Evolutionary conservation across 805 yeast genomes (phyloP), one percentile per base, ranked within the genome.

Genomic region (Priceomyces melissophilus): DNA sequence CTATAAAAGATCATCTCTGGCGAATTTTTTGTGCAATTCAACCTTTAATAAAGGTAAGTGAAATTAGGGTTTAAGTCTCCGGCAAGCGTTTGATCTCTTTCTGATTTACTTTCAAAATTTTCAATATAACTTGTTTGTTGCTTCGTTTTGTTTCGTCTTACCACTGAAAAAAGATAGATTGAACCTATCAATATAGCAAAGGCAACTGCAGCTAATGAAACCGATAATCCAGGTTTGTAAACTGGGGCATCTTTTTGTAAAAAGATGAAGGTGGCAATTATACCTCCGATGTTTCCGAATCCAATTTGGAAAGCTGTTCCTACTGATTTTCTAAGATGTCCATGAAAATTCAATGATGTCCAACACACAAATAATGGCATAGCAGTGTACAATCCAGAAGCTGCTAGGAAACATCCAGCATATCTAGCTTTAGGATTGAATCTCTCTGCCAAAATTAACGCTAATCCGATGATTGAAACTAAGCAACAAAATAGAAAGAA

Each of bases 321-420:
- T 10, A 76, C 77, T 37, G 77, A 69, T 44, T 80, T 78, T 50
- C 87, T 67, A 14, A 73, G 57, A 55, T 82, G 87, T 9, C 87
- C 85, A 7, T 78, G 73, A 43, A 77, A 74, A 53, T 82, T 82
- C 55, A 81, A 64, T 9, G 80, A 70, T 14, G 75, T 60, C 87
- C 87, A 82, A 61, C 87, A 81, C 10, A 82, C 77, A 12, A 81
- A 57, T n/a, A 81, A 49, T 9, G 88, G 88, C 87, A 82, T 81
- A 11, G 78, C 75, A 5, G 80, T 60, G 57, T 82, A 82, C 13
- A 78, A 61, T 5, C 88, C 87, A 26, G 67, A 47, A 2, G 81
- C 82, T 15, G 73, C 54, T 34, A 82, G 58, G 71, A 82, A 82
- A 53, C 83, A 76, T 1, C 84, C 87, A 23, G 69, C 88, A 50